phyloP scores from a whole-genome alignment of 192 early-diverging fungal species.

The Paraglomus brasilianum region DNA sequence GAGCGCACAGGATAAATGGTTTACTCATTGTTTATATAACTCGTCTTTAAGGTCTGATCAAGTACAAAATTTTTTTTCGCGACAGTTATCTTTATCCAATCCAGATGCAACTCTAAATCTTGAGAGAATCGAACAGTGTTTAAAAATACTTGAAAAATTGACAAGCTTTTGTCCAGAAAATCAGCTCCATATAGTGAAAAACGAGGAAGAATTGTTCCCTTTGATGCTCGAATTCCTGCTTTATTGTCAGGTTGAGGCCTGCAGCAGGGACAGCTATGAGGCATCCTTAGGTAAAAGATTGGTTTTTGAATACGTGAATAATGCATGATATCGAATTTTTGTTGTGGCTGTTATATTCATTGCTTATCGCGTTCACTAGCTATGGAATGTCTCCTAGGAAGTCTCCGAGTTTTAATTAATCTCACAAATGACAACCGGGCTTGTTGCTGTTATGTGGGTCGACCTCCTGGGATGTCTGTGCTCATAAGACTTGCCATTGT shows the following conservation, averaged over 20 bases:
- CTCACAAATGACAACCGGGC: constrained; percentile 27
- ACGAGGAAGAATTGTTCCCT: constrained; percentile 16
- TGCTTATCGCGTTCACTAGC: neutral
- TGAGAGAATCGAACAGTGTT: constrained; percentile 13
- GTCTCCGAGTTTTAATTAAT: constrained; percentile 26
- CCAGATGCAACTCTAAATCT: neutral
- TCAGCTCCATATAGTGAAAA: constrained; percentile 21
- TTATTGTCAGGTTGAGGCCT: constrained; percentile 30
- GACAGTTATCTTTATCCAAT: neutral
- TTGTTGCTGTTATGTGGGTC: constrained; percentile 20
- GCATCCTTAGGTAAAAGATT: neutral
- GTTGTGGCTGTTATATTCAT: neutral
- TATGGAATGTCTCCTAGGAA: constrained; percentile 28
- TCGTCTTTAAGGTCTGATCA: neutral
- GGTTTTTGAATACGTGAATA: neutral
- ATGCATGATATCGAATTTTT: neutral
- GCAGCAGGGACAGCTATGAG: neutral
- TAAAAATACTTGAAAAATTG: constrained; percentile 9
- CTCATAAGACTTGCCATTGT: constrained; percentile 24
- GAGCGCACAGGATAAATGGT: no score
- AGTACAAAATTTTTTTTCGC: neutral
- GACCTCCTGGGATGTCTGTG: constrained; percentile 19
- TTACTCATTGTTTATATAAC: no score
- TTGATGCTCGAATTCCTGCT: constrained; percentile 29
- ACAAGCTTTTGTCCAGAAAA: constrained; percentile 24